Evolutionary conservation across 306 rosid genomes (phyloP).

Genomic region (Prunus fruticosa): DNA sequence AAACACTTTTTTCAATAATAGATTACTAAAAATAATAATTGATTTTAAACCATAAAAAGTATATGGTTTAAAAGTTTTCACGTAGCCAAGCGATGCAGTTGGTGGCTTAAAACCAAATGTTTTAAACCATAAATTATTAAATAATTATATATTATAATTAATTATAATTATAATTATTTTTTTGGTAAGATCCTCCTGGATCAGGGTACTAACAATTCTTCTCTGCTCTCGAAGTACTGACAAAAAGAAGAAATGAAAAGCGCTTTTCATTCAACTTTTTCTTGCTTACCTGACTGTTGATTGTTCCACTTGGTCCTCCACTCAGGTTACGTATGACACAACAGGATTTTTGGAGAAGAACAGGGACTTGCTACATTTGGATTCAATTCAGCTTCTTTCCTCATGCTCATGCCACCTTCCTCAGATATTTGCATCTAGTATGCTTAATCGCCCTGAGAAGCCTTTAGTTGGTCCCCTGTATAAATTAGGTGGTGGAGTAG

Average conservation of each 20-base stretch:
- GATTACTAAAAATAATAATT: no score
- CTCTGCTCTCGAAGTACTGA: not conserved
- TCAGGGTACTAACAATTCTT: not conserved
- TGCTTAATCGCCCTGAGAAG: slow-evolving; percentile 88
- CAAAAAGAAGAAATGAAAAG: not conserved
- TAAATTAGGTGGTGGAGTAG: slow-evolving; percentile 92
- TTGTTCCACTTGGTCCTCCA: slow-evolving; percentile 35
- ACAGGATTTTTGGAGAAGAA: slow-evolving; percentile 96
- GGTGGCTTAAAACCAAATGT: no score
- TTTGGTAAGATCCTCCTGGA: no score
- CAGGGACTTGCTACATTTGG: slow-evolving; percentile 88
- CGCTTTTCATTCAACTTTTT: not conserved
- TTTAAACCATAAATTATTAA: no score
- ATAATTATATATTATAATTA: no score
- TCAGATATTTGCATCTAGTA: slow-evolving; percentile 73
- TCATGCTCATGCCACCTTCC: slow-evolving; percentile 92
- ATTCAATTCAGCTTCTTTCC: slow-evolving; percentile 90
- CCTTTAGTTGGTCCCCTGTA: slow-evolving; percentile 80
- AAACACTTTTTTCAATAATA: no score
- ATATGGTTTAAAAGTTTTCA: no score
- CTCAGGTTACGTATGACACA: slow-evolving; percentile 91
- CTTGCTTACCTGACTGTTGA: slow-evolving; percentile 33
- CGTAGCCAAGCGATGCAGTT: no score
- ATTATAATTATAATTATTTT: no score
- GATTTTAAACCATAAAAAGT: no score